These are phyloP conservation scores for Solanum bulbocastanum DNA, from an alignment of 257 asterid genomes.

Conservation along the genomic window DNA sequence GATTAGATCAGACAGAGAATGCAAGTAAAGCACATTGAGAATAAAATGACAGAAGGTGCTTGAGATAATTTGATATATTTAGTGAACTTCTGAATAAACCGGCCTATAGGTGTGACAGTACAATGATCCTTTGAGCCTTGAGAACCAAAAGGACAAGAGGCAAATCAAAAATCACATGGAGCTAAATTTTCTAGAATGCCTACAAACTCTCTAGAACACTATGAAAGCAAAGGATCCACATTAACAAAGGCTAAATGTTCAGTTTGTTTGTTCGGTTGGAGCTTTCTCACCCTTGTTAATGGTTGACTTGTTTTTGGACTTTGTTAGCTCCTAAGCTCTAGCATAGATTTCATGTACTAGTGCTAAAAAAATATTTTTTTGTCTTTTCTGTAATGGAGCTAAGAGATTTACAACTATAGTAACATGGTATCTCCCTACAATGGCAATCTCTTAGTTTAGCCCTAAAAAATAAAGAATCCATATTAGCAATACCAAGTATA, in stretches of 20 bases:
- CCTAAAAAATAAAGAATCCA: neutral
- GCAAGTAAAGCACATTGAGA: neutral
- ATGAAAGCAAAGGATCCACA: neutral
- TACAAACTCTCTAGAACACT: neutral
- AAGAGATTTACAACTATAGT: neutral
- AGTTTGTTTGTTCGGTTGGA: neutral
- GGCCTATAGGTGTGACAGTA: neutral
- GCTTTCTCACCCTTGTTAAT: neutral
- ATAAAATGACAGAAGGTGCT: neutral
- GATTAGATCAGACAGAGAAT: neutral
- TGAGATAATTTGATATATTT: neutral
- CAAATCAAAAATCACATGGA: neutral
- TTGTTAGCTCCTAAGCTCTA: neutral
- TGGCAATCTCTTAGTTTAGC: neutral
- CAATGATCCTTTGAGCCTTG: neutral
- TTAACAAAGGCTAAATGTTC: neutral
- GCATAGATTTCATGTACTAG: neutral
- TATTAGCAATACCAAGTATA: neutral
- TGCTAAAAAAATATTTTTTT: neutral
- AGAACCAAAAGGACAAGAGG: neutral
- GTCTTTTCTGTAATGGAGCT: neutral
- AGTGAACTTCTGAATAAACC: neutral
- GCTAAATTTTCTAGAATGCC: neutral
- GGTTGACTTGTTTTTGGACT: neutral
- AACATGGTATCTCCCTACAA: neutral